phyloP scores from a whole-genome alignment of 2,329 filamentous ascomycete genomes.

The Hymenotorrendiella dingleyae region DNA sequence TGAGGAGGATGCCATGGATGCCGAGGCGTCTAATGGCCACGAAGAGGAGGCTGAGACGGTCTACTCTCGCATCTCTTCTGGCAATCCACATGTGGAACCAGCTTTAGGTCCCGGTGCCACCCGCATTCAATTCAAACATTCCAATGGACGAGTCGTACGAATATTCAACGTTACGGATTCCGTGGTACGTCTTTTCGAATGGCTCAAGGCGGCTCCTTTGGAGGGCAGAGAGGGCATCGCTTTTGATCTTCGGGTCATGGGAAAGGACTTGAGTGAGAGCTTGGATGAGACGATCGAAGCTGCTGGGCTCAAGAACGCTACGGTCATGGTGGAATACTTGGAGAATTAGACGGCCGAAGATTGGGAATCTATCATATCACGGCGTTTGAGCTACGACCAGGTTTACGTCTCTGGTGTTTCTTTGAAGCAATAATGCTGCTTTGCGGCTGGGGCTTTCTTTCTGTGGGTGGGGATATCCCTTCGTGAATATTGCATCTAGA shows the following conservation, averaged over 20 bases:
- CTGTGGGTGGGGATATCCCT: background rate
- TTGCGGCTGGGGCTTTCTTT: background rate
- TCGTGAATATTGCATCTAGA: constrained; percentile 11
- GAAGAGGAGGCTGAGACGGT: constrained; percentile 28
- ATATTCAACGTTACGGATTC: constrained; percentile 73
- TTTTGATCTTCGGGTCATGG: constrained; percentile 87
- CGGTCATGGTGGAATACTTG: constrained; percentile 89
- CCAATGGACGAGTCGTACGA: constrained; percentile 77
- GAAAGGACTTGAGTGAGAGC: constrained; percentile 73
- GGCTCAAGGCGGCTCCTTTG: constrained; percentile 84
- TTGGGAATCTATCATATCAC: background rate
- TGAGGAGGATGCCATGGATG: constrained; percentile 32
- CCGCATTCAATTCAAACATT: constrained; percentile 86
- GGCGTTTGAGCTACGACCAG: constrained; percentile 3
- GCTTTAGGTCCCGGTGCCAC: constrained; percentile 66
- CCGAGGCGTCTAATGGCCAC: constrained; percentile 30
- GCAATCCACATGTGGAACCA: constrained; percentile 73
- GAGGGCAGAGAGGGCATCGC: constrained; percentile 70
- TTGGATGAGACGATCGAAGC: constrained; percentile 71
- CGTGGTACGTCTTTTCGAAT: constrained; percentile 85
- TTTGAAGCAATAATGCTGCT: background rate
- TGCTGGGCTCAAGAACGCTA: constrained; percentile 84
- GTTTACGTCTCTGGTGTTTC: background rate
- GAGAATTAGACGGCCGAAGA: constrained; percentile 36
- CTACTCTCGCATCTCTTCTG: constrained; percentile 68